Evolutionary conservation across 1,139 yeast species (phyloP), one percentile per base, ranked within the genome.

Genomic region (Yamadazyma sp.): DNA sequence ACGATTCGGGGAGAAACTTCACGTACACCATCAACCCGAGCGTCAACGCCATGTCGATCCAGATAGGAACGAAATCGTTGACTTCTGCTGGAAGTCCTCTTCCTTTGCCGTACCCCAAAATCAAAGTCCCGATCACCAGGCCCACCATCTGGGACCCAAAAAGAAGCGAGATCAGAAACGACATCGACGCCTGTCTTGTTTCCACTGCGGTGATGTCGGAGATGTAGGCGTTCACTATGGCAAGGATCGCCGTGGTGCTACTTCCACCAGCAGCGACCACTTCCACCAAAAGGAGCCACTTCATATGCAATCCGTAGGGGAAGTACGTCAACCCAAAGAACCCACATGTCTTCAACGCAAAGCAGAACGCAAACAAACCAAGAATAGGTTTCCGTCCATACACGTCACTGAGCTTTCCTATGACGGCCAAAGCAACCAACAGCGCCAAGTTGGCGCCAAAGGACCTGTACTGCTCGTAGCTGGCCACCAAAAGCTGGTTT

Each of bases 341-440:
- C 4, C 40, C 7, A 10, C 30, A 10, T 5, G 28, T n/a, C 10
- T n/a, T 10, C 2, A 34, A 20, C 6, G 33, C 27, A 6, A 18
- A 4, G n/a, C 27, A 18, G 5, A 16, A 2, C 1, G 65, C 58
- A 10, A 63, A 33, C 2, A 58, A 38, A 6, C 73, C 44, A 14
- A 79, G 42, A 17, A 76, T 57, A 1, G 49, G 66, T 42, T 69
- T 74, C 34, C 91, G 63, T 1, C 92, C 92, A 41, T 70, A 62
- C 25, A 69, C 60, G 56, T 84, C 91, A 9, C 86, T 77, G 18
- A 76, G 47, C n/a, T 75, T 70, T 0, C 87, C 85, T 11, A 78
- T 51, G 43, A 72, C 64, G 2, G 71, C 69, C 45, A 69, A 57
- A 2, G 69, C 69, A 3, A 67, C 38, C 34, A 70, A 56, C 44